A percentile compares a stretch with the other conserved stretches of the same genome.
phyloP scores from a whole-genome alignment of 2,329 filamentous ascomycete species.

The Aureobasidium sp. region DNA sequence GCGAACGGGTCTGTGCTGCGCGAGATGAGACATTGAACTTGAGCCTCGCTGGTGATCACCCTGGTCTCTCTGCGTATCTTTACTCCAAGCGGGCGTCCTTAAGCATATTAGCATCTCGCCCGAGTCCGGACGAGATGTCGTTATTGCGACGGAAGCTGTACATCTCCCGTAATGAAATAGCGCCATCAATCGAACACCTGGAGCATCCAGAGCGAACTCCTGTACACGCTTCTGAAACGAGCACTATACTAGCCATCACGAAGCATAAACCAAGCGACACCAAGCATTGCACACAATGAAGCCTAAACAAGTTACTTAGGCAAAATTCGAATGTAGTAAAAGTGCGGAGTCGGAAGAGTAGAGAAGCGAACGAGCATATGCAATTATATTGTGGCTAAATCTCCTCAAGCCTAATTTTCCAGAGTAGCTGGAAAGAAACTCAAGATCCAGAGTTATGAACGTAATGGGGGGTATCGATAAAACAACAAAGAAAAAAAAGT shows the following conservation, averaged over 20 bases:
- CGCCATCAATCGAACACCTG: not conserved
- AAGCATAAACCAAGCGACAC: not conserved
- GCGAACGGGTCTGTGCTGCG: not conserved
- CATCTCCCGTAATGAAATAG: conserved; percentile 3
- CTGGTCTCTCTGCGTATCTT: not conserved
- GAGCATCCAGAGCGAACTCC: not conserved
- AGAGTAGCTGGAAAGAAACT: not conserved
- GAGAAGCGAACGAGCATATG: not conserved
- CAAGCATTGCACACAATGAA: not conserved
- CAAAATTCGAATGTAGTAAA: not conserved
- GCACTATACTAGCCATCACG: not conserved
- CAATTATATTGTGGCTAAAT: conserved; percentile 3
- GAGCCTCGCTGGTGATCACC: conserved; percentile 1
- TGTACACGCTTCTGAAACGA: conserved; percentile 3
- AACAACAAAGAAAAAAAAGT: not conserved
- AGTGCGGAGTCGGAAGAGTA: not conserved
- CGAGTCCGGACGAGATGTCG: not conserved
- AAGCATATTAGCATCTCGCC: not conserved
- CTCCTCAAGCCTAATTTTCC: not conserved
- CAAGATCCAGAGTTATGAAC: conserved; percentile 1
- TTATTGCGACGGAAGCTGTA: not conserved
- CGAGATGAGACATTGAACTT: not conserved
- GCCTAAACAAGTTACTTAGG: not conserved
- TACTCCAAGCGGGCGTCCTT: not conserved
- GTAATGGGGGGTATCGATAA: conserved; percentile 12